These are phyloP conservation scores for Immersiporthe knoxdaviesiana DNA, from an alignment of 2,329 filamentous ascomycete genomes.

Conservation along the genomic window DNA sequence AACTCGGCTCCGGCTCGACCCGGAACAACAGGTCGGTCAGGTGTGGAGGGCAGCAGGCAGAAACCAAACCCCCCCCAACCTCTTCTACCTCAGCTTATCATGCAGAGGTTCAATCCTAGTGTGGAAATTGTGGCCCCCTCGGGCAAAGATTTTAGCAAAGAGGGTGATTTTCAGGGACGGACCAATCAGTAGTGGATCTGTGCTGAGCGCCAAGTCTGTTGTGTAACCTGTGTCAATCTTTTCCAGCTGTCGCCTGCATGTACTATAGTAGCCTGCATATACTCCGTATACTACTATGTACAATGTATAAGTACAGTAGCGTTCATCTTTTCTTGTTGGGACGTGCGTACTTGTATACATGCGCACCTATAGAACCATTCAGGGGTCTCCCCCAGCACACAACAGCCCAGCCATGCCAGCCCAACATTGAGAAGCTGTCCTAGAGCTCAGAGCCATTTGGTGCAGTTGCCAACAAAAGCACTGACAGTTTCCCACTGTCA, in stretches of 20 bases:
- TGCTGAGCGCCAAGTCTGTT: neutral
- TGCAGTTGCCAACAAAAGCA: neutral
- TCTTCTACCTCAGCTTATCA: neutral
- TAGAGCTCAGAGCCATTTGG: neutral
- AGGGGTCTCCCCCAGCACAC: neutral
- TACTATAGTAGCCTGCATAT: neutral
- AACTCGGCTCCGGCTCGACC: neutral
- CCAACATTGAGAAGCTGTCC: neutral
- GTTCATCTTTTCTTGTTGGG: neutral
- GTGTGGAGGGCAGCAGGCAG: neutral
- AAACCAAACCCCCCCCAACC: no score
- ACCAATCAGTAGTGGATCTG: neutral
- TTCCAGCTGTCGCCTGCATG: neutral
- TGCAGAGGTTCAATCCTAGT: neutral
- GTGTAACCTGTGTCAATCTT: neutral
- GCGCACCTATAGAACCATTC: neutral
- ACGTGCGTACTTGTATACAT: neutral
- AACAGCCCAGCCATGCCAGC: neutral
- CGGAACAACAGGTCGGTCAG: neutral
- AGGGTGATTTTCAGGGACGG: neutral
- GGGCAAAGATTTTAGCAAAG: neutral
- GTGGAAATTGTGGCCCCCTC: neutral
- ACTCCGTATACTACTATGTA: neutral
- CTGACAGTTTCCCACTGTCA: slow-evolving; percentile 1
- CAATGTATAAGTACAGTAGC: neutral